Conservation (phyloP, 2,329 filamentous ascomycete genomes). For the Aspergillus sp. region DNA sequence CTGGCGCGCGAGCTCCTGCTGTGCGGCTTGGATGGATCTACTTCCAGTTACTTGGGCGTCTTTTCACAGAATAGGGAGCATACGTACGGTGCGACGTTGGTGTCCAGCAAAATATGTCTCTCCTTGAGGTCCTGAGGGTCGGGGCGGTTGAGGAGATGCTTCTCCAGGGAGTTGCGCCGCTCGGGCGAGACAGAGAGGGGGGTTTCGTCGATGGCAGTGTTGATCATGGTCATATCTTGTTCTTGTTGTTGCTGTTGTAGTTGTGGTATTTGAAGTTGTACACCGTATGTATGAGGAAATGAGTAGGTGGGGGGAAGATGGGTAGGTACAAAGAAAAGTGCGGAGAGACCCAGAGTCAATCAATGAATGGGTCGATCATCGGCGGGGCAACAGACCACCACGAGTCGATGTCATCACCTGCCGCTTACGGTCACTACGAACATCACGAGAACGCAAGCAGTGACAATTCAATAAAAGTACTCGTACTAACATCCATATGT, state of each 20-base stretch:
- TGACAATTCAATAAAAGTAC: no score
- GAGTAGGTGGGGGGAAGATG: neutral
- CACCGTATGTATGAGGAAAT: neutral
- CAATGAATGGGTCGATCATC: neutral
- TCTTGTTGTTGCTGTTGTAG: neutral
- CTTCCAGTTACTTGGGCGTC: no score
- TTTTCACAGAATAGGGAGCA: neutral
- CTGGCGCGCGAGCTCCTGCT: slow-evolving; percentile 64
- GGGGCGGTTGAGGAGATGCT: slow-evolving; percentile 70
- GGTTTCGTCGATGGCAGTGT: slow-evolving; percentile 52
- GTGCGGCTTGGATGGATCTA: slow-evolving; percentile 63
- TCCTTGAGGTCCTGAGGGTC: slow-evolving; percentile 65
- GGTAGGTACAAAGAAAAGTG: neutral
- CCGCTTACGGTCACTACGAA: neutral
- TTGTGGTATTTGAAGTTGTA: neutral
- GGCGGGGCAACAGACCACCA: neutral
- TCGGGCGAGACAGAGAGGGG: slow-evolving; percentile 55
- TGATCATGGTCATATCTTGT: slow-evolving; percentile 10
- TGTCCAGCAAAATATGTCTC: slow-evolving; percentile 66
- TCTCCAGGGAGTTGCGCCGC: slow-evolving; percentile 67
- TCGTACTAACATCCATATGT: neutral
- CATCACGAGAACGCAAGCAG: neutral
- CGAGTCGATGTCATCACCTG: neutral
- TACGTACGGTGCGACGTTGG: slow-evolving; percentile 64
- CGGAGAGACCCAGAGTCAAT: neutral